These are phyloP conservation scores for Arxiozyma heterogenica DNA, from an alignment of 1,139 yeast species.

Conservation along the genomic window DNA sequence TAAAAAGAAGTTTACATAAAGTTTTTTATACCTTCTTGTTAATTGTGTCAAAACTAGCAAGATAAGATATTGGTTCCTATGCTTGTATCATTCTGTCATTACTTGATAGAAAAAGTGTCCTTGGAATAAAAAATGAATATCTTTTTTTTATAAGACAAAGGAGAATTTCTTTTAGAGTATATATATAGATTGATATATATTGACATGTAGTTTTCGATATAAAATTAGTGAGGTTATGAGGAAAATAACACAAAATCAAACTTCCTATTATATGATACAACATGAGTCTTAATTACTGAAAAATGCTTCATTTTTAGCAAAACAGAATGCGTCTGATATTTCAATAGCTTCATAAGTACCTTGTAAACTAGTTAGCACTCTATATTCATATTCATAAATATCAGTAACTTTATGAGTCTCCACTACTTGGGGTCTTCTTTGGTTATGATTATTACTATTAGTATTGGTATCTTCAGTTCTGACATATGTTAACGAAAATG, in stretches of 20 bases:
- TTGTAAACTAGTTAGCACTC: slow-evolving; percentile 70
- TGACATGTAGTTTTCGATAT: neutral
- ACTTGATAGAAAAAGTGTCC: neutral
- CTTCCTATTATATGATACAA: neutral
- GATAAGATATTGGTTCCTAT: too few species aligned
- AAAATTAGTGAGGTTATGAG: neutral
- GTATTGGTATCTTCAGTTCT: slow-evolving; percentile 36
- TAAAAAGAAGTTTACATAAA: neutral
- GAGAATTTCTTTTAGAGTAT: neutral
- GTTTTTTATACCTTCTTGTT: too few species aligned
- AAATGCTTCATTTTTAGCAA: slow-evolving; percentile 34
- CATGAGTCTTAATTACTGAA: slow-evolving; percentile 12
- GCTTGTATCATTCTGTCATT: too few species aligned
- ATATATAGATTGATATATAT: neutral
- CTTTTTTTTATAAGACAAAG: neutral
- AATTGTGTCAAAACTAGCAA: neutral
- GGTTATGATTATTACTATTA: slow-evolving; percentile 27
- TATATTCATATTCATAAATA: slow-evolving; percentile 59
- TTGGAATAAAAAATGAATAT: too few species aligned
- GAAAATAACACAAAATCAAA: neutral
- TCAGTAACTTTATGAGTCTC: slow-evolving; percentile 71
- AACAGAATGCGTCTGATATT: slow-evolving; percentile 74
- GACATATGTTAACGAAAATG: slow-evolving; percentile 50
- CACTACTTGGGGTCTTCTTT: slow-evolving; percentile 42
- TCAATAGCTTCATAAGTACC: slow-evolving; percentile 92